Evolutionary conservation across 257 asterid species (phyloP).

Genomic region (Solanum dulcamara): DNA sequence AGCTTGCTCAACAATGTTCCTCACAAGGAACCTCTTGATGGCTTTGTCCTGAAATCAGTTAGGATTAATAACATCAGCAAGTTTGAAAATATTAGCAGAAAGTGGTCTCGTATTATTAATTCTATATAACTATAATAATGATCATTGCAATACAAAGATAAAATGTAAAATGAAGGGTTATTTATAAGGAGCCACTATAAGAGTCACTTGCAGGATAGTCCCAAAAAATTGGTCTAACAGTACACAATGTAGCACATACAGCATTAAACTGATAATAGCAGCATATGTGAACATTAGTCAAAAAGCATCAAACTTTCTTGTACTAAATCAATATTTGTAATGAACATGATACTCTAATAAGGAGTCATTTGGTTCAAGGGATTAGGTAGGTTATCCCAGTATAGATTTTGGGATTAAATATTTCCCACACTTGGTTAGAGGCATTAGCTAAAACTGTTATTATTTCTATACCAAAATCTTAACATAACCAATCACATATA

Average conservation of each 20-base stretch:
- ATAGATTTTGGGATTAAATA: background rate
- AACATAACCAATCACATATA: background rate
- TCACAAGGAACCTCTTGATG: conserved; percentile 53
- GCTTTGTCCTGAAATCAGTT: conserved; percentile 40
- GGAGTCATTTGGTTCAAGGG: background rate
- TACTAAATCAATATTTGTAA: background rate
- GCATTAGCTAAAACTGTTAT: background rate
- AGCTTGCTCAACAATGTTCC: conserved; percentile 67
- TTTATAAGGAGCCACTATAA: background rate
- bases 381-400: background rate
- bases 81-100: background rate
- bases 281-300: background rate
- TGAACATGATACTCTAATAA: too few species aligned
- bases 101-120: background rate
- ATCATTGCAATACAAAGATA: background rate
- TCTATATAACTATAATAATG: too few species aligned
- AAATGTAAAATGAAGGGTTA: background rate
- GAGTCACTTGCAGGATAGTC: background rate
- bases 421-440: background rate
- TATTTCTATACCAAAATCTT: background rate
- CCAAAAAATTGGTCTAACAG: background rate
- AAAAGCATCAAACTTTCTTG: background rate
- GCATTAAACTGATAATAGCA: background rate
- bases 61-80: background rate
- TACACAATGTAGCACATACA: background rate